Base-by-base conservation (phyloP, 2,329 filamentous ascomycete genomes). In the Exophiala sideris region DNA sequence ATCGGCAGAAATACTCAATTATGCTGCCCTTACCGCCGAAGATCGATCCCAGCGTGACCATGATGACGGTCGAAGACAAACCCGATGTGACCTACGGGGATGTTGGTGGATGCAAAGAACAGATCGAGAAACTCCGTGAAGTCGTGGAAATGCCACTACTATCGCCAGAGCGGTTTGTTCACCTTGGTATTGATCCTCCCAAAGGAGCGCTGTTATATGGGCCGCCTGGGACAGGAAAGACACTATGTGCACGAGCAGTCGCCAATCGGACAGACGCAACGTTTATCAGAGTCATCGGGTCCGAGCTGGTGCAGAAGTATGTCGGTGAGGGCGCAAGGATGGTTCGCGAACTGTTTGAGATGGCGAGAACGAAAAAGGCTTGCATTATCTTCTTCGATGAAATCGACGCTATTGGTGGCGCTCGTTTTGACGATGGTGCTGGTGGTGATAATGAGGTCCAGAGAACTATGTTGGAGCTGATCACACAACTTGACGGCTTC, bases 11-110 rank as follows among this genome's bases (percentile, higher is more conserved):
- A 80, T 99, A 99, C 75, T 94, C 99, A 76, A 99, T 99, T 67
- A 85, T 99, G 73, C 81, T 99, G 45, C 94, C 94, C 34, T 78
- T 99, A 50, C 94, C 94, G 40, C 94, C 94, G 34, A 99, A 97
- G 81, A 99, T 99, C 77, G 94, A 99, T 69, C 92, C 94, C 50
- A 96, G 89, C 65, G 94, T 99, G 63, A 99, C 94, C 36, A 99
- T 99, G 94, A 99, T 99, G 94, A 97, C 94, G 47, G 94, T 99
- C 61, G 94, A 99, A 78, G 94, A 99, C 77, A 99, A 99, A 80
- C 94, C 94, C 12, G 94, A 99, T 72, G 94, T 99, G 58, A 99
- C 94, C 59, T 99, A 99, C 67, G 94, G 94, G 65, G 94, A 99
- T 77, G 92, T 99, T 38, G 94, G 94, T 75, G 94, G 94, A 52